phyloP scores from a whole-genome alignment of 2,329 filamentous ascomycete species.

The Didymella arachidicola region DNA sequence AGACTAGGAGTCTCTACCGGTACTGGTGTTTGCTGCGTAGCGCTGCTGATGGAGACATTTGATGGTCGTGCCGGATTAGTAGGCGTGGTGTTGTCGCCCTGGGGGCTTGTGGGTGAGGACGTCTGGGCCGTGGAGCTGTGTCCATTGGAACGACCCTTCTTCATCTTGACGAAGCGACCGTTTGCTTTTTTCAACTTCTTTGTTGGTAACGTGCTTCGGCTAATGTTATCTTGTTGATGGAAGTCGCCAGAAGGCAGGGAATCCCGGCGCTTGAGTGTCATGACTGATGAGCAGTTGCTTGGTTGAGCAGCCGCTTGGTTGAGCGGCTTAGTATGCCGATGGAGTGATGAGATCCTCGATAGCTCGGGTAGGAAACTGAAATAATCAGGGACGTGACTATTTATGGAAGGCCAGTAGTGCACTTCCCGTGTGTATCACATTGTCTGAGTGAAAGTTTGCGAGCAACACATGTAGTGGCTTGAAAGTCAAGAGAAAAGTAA shows the following conservation, averaged over 20 bases:
- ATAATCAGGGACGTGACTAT: no score
- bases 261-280: neutral
- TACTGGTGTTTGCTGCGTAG: neutral
- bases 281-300: neutral
- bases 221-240: neutral
- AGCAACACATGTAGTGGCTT: no score
- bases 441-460: neutral
- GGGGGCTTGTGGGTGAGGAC: neutral
- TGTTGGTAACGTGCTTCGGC: neutral
- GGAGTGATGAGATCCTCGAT: neutral
- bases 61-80: neutral
- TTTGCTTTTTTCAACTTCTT: neutral
- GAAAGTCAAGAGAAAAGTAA: no score
- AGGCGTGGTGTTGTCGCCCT: neutral
- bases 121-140: neutral
- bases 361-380: no score
- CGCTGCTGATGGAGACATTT: neutral
- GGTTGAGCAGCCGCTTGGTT: neutral
- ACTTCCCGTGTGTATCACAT: neutral
- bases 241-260: neutral
- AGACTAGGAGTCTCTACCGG: neutral
- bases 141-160: neutral
- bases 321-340: neutral
- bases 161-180: neutral
- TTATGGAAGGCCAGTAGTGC: no score